These are phyloP conservation scores for Wickerhamomyces mucosus DNA, from an alignment of 805 yeast species.

Conservation along the genomic window DNA sequence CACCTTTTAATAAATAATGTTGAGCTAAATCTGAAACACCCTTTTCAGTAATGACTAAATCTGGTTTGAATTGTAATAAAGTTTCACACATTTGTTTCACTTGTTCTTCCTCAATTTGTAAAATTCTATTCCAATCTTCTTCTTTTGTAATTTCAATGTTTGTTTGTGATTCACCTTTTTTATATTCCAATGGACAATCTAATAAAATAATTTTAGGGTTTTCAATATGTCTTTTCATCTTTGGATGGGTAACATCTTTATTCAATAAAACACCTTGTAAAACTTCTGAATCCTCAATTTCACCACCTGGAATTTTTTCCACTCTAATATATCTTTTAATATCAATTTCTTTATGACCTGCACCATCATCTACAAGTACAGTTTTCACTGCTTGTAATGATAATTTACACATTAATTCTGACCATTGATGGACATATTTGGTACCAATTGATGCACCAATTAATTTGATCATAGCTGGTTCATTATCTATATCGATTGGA, in stretches of 20 bases:
- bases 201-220: conserved; percentile 83
- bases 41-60: conserved; percentile 92
- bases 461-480: conserved; percentile 76
- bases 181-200: conserved; percentile 96
- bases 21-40: conserved; percentile 98
- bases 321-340: conserved; percentile 86
- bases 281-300: conserved; percentile 80
- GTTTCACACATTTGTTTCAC: conserved; percentile 80
- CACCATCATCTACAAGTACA: conserved; percentile 54
- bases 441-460: conserved; percentile 93
- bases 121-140: conserved; percentile 89
- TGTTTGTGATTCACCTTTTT: conserved; percentile 98
- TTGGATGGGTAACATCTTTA: conserved; percentile 98
- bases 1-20: conserved; percentile 88
- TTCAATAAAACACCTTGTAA: conserved; percentile 88
- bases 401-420: conserved; percentile 79
- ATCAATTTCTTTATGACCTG: conserved; percentile 70
- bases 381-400: conserved; percentile 85
- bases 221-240: conserved; percentile 83
- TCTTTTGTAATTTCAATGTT: conserved; percentile 95
- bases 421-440: conserved; percentile 87
- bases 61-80: conserved; percentile 79
- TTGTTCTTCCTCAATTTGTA: conserved; percentile 97
- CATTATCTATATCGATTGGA: conserved; percentile 78
- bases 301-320: conserved; percentile 98